Conservation (phyloP, 495 filamentous ascomycete genomes). For the Penicillium soppii region DNA sequence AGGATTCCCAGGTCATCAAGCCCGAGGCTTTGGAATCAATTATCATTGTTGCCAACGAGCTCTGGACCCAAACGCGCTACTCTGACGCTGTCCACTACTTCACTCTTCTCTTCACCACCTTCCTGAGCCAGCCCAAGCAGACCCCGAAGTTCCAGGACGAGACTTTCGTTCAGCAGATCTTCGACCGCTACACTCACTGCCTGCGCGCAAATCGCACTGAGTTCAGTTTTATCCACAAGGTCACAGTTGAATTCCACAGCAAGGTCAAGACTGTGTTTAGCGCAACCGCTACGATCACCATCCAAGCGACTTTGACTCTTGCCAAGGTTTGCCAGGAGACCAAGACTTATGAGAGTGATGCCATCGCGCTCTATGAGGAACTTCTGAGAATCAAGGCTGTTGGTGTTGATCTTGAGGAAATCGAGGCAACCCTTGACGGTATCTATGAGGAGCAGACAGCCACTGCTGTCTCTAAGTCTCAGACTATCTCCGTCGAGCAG, state of each 20-base stretch:
- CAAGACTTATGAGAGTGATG: slow-evolving; percentile 34
- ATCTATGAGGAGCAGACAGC: slow-evolving; percentile 38
- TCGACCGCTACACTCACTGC: slow-evolving; percentile 33
- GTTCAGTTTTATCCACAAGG: slow-evolving; percentile 30
- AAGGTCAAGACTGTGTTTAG: slow-evolving; percentile 33
- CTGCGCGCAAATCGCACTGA: slow-evolving; percentile 32
- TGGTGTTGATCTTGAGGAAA: slow-evolving; percentile 33
- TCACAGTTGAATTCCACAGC: slow-evolving; percentile 33
- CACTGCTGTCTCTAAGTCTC: slow-evolving; percentile 14
- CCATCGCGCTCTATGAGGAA: slow-evolving; percentile 31
- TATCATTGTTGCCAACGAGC: slow-evolving; percentile 37
- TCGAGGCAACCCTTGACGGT: slow-evolving; percentile 32
- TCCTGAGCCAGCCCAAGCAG: slow-evolving; percentile 28
- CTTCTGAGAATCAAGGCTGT: slow-evolving; percentile 28
- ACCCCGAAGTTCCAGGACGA: slow-evolving; percentile 30
- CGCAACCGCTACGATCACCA: slow-evolving; percentile 33
- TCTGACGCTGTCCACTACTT: slow-evolving; percentile 33
- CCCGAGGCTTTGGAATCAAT: slow-evolving; percentile 36
- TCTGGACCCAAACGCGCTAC: slow-evolving; percentile 36
- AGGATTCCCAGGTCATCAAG: slow-evolving; percentile 29
- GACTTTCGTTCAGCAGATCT: slow-evolving; percentile 30
- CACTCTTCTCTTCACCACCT: slow-evolving; percentile 33
- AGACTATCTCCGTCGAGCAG: slow-evolving; percentile 24
- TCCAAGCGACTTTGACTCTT: slow-evolving; percentile 34
- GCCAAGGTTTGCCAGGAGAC: slow-evolving; percentile 38